phyloP scores from a whole-genome alignment of 257 asterid genomes.

The Scutellaria barbata region DNA sequence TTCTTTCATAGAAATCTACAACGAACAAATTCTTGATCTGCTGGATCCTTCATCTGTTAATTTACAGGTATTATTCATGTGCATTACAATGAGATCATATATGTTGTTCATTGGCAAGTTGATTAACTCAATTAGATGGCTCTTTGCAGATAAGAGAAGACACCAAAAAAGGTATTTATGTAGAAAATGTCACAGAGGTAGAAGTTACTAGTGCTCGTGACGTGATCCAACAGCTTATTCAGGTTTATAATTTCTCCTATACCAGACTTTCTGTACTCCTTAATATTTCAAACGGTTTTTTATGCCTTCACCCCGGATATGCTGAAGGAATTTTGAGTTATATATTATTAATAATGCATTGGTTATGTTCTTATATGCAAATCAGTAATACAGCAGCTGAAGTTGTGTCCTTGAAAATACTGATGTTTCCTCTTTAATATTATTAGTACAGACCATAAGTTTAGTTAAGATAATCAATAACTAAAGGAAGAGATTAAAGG shows the following conservation, averaged over 20 bases:
- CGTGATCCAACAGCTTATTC: slow-evolving; percentile 90
- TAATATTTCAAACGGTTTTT: background rate
- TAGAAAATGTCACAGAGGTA: slow-evolving; percentile 86
- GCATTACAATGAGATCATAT: slow-evolving; percentile 1
- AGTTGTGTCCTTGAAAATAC: background rate
- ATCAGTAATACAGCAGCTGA: background rate
- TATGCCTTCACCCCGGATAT: background rate
- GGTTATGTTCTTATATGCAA: background rate
- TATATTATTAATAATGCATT: background rate
- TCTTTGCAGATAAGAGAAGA: slow-evolving; percentile 86
- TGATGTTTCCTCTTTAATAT: background rate
- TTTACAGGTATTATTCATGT: slow-evolving; percentile 67
- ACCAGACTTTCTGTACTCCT: background rate
- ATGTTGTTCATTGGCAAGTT: background rate
- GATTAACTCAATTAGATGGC: background rate
- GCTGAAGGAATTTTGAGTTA: background rate
- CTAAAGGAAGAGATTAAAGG: slow-evolving; percentile 6
- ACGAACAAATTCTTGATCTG: slow-evolving; percentile 93
- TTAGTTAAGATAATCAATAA: slow-evolving; percentile 9
- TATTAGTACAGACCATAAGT: background rate
- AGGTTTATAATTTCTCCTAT: slow-evolving; percentile 54
- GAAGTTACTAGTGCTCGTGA: slow-evolving; percentile 95
- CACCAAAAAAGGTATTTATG: slow-evolving; percentile 88
- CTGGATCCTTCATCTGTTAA: slow-evolving; percentile 82
- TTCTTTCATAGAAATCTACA: slow-evolving; percentile 93